Evolutionary conservation across 768 basidiomycete species (phyloP).

Genomic region (Russula vinacea): DNA sequence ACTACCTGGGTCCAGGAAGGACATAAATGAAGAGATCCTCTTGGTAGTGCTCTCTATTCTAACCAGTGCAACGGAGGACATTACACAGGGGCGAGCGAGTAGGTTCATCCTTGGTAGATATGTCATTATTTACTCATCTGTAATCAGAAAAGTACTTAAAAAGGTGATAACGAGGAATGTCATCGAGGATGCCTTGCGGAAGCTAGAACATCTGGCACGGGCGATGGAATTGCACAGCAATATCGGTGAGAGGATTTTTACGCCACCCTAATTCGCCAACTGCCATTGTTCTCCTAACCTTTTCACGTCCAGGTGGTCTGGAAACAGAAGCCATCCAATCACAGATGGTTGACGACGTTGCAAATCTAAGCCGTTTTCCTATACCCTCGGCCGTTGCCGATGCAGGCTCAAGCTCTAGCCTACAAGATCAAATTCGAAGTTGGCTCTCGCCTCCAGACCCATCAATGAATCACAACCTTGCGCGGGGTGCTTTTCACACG

Average conservation of each 20-base stretch:
- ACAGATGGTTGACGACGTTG: too few relatives aligned
- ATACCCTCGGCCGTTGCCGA: neutral
- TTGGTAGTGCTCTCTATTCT: neutral
- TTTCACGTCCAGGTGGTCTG: neutral
- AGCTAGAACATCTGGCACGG: too few relatives aligned
- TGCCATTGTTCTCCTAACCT: neutral
- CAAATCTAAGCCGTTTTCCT: neutral
- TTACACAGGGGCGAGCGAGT: neutral
- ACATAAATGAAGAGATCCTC: neutral
- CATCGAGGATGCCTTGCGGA: too few relatives aligned
- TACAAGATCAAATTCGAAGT: neutral
- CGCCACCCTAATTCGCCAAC: neutral
- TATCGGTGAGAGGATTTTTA: too few relatives aligned
- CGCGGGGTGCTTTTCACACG: neutral
- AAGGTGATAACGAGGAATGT: too few relatives aligned
- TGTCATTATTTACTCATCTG: neutral
- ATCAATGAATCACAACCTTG: neutral
- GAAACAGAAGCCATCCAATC: too few relatives aligned
- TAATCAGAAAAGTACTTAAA: neutral
- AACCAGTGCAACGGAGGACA: neutral
- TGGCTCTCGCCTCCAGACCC: constrained; percentile 15
- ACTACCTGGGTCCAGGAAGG: neutral
- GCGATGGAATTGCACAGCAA: too few relatives aligned
- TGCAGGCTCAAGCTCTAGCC: too few relatives aligned
- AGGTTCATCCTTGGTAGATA: neutral